These are phyloP conservation scores for Aureobasidium namibiae DNA, from an alignment of 2,329 filamentous ascomycete species.

Conservation along the genomic window DNA sequence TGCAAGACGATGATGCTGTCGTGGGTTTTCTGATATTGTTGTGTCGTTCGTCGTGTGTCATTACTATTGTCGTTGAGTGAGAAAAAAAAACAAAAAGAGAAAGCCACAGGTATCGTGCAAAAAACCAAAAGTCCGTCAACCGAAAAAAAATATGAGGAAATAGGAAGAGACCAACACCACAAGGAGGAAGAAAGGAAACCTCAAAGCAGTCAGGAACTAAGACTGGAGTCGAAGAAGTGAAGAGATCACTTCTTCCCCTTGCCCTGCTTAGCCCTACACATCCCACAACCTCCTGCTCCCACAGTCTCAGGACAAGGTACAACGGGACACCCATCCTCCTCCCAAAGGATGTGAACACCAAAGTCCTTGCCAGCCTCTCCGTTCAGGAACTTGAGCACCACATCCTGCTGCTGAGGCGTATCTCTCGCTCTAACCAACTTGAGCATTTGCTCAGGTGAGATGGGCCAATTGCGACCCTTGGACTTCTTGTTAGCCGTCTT, in stretches of 20 bases:
- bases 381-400: background rate
- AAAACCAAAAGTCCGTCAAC: background rate
- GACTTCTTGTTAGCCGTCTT: background rate
- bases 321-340: background rate
- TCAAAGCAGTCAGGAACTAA: background rate
- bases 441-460: background rate
- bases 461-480: background rate
- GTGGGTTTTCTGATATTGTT: background rate
- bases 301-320: background rate
- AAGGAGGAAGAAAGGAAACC: background rate
- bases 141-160: background rate
- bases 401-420: background rate
- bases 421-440: background rate
- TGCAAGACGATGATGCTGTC: background rate
- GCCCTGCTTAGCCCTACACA: background rate
- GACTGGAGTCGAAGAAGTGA: background rate
- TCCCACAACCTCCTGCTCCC: background rate
- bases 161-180: background rate
- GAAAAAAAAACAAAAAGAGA: background rate
- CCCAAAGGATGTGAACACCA: background rate
- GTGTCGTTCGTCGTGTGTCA: background rate
- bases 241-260: background rate
- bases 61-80: background rate
- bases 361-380: background rate
- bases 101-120: background rate